phyloP scores from a whole-genome alignment of 2,329 filamentous ascomycete genomes.

The Monosporascus sp. region DNA sequence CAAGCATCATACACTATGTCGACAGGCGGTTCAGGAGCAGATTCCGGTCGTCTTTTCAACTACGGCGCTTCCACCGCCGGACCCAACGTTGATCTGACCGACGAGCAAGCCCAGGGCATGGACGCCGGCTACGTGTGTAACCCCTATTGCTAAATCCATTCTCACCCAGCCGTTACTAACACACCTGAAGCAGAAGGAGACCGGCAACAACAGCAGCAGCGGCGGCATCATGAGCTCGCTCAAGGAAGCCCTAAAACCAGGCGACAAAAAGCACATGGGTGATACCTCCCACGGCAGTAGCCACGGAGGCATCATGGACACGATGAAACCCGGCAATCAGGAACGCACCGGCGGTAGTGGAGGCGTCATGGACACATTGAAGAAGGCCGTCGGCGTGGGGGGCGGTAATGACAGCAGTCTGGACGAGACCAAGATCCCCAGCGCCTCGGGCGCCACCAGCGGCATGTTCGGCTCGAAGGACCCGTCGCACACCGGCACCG shows the following conservation, averaged over 20 bases:
- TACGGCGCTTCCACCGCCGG: slow-evolving; percentile 4
- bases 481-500: too few species aligned
- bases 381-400: background rate
- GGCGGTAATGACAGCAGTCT: too few species aligned
- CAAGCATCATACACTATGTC: slow-evolving; percentile 7
- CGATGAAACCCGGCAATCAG: slow-evolving; percentile 6
- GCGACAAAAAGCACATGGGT: slow-evolving; percentile 6
- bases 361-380: background rate
- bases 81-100: slow-evolving; percentile 5
- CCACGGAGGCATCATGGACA: slow-evolving; percentile 10
- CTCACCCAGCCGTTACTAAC: background rate
- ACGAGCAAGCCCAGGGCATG: slow-evolving; percentile 11
- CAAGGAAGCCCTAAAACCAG: slow-evolving; percentile 12
- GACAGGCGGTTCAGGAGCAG: slow-evolving; percentile 11
- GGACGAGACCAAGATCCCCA: too few species aligned
- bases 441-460: too few species aligned
- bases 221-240: slow-evolving; percentile 9
- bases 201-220: slow-evolving; percentile 2
- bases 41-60: slow-evolving; percentile 3
- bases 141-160: background rate
- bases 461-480: too few species aligned
- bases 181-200: background rate
- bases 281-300: slow-evolving; percentile 9
- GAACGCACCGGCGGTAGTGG: background rate
- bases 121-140: slow-evolving; percentile 11